Base-by-base conservation (phyloP, 2,329 filamentous ascomycete genomes). In the Xylariaceae sp. region DNA sequence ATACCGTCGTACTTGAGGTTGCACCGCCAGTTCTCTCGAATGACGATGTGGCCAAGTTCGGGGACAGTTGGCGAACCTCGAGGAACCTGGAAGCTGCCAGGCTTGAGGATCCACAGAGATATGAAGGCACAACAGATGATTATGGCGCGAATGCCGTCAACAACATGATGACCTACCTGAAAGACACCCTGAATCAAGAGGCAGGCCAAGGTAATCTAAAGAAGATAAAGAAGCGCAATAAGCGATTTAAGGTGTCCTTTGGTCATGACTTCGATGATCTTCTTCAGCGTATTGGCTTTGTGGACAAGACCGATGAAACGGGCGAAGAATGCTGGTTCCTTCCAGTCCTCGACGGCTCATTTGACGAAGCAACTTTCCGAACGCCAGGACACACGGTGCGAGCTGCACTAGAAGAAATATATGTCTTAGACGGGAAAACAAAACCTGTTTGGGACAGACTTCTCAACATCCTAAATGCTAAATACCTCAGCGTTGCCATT, bases 191-290 rank as follows among this genome's bases (percentile, higher is more conserved):
- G 34, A 16, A 68, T 78, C 6, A 68, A 78, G 3, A 70, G 74
- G 1, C 64, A 66, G 2, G 65, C 66, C 1, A 67, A 69, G 34
- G 68, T 0, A 57, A 53, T 2, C 53, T 63, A 0, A 68, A 76
- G 42, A 77, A 69, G 45, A 81, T 84, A 34, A 79, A 79, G 2
- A 78, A 77, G 48, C 69, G 80, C 1, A 84, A 84, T 58, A 83
- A 82, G 62, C 74, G 76, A 13, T 83, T 83, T 49, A 68, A 69
- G 22, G 75, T 82, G 2, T 70, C 80, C 6, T 82, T 83, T 51
- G 77, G 79, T 0, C 70, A 71, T 5, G 73, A 76, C 4, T 78
- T 78, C 46, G 74, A 76, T 42, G 62, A 66, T 18, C 70, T 83
- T 12, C 79, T 83, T 58, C 67, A 66, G 13, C 71, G 71, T 12